Conservation (phyloP, 352 stramenopile genomes). For the Phytophthora uliginosa region DNA sequence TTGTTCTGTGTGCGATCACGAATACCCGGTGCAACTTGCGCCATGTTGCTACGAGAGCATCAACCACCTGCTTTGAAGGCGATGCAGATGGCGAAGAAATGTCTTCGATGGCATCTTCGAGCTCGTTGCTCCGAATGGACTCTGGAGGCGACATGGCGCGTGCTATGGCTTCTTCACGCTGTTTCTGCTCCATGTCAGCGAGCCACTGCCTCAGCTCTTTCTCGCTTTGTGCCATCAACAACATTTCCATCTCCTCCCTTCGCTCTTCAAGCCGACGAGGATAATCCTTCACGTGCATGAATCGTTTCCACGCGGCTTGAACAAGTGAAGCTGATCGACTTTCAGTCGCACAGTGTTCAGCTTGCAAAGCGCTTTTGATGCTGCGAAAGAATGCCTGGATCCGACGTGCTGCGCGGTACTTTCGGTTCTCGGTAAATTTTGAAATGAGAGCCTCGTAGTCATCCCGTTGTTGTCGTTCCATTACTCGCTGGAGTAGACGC, state of each 20-base stretch:
- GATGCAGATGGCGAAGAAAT: conserved; percentile 17
- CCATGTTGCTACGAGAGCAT: conserved; percentile 59
- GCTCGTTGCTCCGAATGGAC: conserved; percentile 11
- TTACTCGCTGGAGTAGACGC: conserved; percentile 47
- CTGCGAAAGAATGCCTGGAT: conserved; percentile 45
- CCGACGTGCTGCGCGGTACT: conserved; percentile 25
- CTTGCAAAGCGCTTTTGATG: conserved; percentile 4
- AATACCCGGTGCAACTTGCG: conserved; percentile 63
- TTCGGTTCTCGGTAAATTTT: conserved; percentile 25
- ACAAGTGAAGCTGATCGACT: conserved; percentile 33
- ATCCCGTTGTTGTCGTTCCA: conserved; percentile 45
- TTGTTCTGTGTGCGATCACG: conserved; percentile 37
- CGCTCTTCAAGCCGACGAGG: conserved; percentile 26
- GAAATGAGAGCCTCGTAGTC: conserved; percentile 22
- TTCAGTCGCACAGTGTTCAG: background rate
- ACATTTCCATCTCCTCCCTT: conserved; percentile 23
- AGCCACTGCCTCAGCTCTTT: conserved; percentile 34
- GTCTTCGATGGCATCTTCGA: background rate
- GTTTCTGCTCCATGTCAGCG: conserved; percentile 15
- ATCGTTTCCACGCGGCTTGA: conserved; percentile 46
- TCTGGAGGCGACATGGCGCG: conserved; percentile 8
- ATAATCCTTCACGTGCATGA: conserved; percentile 32
- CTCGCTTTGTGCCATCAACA: conserved; percentile 51
- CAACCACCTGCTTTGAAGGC: conserved; percentile 42
- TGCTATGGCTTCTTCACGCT: conserved; percentile 4